Evolutionary conservation across 805 yeast genomes (phyloP).

Genomic region (Grigorovia humatica): DNA sequence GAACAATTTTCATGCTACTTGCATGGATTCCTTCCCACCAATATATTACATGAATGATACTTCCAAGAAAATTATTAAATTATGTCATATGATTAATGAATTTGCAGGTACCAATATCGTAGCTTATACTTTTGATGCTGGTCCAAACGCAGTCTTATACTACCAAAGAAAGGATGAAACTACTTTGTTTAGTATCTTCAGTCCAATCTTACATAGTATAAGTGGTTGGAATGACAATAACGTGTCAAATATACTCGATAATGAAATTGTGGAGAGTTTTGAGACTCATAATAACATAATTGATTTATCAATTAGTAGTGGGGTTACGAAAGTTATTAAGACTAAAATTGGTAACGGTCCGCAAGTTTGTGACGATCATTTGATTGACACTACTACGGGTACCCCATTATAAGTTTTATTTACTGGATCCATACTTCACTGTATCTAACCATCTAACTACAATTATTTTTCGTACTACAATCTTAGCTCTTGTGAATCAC

Average conservation of each 20-base stretch:
- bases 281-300: not conserved
- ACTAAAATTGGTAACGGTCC: slow-evolving; percentile 90
- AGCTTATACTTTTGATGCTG: slow-evolving; percentile 97
- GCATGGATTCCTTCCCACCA: slow-evolving; percentile 92
- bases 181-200: slow-evolving; percentile 60
- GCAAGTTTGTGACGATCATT: slow-evolving; percentile 41
- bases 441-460: no score
- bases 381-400: slow-evolving; percentile 50
- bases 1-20: slow-evolving; percentile 96
- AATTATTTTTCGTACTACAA: no score
- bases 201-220: slow-evolving; percentile 46
- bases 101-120: slow-evolving; percentile 50
- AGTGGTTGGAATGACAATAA: slow-evolving; percentile 55
- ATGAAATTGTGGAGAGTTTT: slow-evolving; percentile 12
- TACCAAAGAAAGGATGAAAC: slow-evolving; percentile 68
- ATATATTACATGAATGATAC: slow-evolving; percentile 90
- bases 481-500: no score
- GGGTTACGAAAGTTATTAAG: slow-evolving; percentile 74
- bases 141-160: slow-evolving; percentile 96
- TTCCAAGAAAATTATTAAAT: slow-evolving; percentile 68
- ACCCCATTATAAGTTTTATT: slow-evolving; percentile 11
- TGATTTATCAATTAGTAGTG: slow-evolving; percentile 31
- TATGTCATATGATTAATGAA: slow-evolving; percentile 69
- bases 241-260: slow-evolving; percentile 16
- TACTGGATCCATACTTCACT: no score